phyloP scores from a whole-genome alignment of 176 grass and related monocot species.

The Rhipidocladum racemiflorum region DNA sequence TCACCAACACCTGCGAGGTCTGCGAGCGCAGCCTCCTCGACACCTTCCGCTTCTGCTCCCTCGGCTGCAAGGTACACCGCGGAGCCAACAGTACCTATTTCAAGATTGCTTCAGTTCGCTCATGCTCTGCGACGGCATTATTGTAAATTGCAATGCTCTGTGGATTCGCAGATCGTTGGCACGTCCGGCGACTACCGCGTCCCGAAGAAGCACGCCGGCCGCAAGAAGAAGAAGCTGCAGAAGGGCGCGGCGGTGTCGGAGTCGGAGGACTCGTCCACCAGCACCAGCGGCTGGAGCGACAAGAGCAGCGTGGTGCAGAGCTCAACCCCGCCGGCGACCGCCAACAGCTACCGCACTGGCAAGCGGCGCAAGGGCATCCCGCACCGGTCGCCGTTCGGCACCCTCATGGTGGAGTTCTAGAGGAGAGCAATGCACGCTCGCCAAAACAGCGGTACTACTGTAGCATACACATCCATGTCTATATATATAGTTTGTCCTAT shows the following conservation, averaged over 20 bases:
- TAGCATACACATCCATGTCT: slow-evolving; percentile 37
- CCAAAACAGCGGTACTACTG: slow-evolving; percentile 10
- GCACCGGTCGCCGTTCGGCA: slow-evolving; percentile 80
- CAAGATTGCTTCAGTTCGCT: neutral
- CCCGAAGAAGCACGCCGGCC: slow-evolving; percentile 42
- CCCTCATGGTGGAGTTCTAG: slow-evolving; percentile 64
- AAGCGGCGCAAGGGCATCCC: slow-evolving; percentile 96
- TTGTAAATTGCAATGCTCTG: neutral
- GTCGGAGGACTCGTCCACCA: slow-evolving; percentile 63
- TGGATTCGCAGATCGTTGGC: slow-evolving; percentile 47
- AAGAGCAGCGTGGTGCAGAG: slow-evolving; percentile 72
- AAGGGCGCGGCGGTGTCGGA: slow-evolving; percentile 27
- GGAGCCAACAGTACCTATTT: neutral
- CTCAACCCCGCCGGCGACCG: slow-evolving; percentile 57
- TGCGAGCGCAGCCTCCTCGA: slow-evolving; percentile 94
- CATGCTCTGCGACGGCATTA: neutral
- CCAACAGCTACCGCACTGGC: slow-evolving; percentile 51
- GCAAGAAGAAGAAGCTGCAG: slow-evolving; percentile 41
- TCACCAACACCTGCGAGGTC: slow-evolving; percentile 96
- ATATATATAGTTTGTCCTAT: slow-evolving; percentile 11
- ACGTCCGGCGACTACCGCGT: slow-evolving; percentile 38
- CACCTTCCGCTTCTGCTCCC: slow-evolving; percentile 96
- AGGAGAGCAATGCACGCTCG: neutral
- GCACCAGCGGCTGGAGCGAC: slow-evolving; percentile 60
- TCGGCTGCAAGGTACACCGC: slow-evolving; percentile 79